These are phyloP conservation scores for Nemania bipapillata DNA, from an alignment of 2,329 filamentous ascomycete species.

Conservation along the genomic window DNA sequence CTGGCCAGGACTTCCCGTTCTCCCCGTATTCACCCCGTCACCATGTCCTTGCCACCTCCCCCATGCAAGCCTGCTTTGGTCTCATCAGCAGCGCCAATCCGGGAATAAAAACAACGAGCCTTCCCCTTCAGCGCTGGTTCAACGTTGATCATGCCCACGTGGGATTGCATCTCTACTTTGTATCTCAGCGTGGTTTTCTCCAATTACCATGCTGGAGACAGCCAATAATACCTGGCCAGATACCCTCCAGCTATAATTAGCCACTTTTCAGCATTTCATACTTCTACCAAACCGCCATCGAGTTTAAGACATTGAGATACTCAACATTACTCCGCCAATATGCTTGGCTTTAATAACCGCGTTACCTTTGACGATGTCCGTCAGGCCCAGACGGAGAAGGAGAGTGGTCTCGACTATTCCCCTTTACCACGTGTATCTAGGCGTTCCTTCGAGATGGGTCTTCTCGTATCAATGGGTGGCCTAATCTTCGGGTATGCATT, in stretches of 20 bases:
- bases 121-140: conserved; percentile 22
- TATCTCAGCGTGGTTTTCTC: conserved; percentile 1
- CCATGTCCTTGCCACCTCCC: background rate
- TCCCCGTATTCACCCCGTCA: background rate
- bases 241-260: background rate
- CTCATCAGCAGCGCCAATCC: background rate
- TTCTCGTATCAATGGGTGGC: conserved; percentile 39
- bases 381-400: conserved; percentile 54
- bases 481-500: conserved; percentile 39
- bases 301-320: background rate
- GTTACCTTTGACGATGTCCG: conserved; percentile 59
- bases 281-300: background rate
- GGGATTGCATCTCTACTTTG: conserved; percentile 19
- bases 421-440: conserved; percentile 46
- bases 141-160: conserved; percentile 24
- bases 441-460: conserved; percentile 36
- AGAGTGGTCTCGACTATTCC: conserved; percentile 58
- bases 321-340: conserved; percentile 28
- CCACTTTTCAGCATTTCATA: background rate
- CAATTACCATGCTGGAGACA: conserved; percentile 1
- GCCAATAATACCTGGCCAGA: background rate
- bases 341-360: conserved; percentile 41
- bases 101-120: conserved; percentile 19
- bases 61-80: background rate
- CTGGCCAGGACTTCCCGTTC: conserved; percentile 1